These are phyloP conservation scores for Penicillium desertorum DNA, from an alignment of 495 filamentous ascomycete genomes.

Conservation along the genomic window DNA sequence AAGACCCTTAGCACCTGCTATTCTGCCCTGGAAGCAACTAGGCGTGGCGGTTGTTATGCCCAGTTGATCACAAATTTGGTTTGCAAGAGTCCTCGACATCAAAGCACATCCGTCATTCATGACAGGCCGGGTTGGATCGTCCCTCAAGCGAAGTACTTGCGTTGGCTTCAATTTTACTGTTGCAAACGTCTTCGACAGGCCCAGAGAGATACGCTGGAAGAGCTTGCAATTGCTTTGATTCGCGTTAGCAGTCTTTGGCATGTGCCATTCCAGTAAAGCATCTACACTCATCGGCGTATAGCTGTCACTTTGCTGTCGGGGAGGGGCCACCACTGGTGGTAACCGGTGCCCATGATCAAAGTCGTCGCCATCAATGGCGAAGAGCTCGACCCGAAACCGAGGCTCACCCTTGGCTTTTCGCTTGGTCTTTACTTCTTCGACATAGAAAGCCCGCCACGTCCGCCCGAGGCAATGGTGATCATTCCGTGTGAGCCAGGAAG, in stretches of 20 bases:
- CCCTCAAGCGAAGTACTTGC: constrained; percentile 39
- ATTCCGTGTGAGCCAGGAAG: constrained; percentile 44
- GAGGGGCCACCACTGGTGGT: constrained; percentile 20
- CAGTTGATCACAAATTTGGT: constrained; percentile 56
- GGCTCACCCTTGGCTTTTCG: constrained; percentile 28
- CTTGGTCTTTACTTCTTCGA: constrained; percentile 44
- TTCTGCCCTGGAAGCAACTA: constrained; percentile 74
- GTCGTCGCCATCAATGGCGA: constrained; percentile 51
- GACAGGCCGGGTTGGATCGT: constrained; percentile 38
- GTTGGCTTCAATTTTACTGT: constrained; percentile 46
- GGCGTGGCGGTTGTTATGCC: constrained; percentile 60
- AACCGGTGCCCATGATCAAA: constrained; percentile 26
- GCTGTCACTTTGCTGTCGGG: constrained; percentile 24
- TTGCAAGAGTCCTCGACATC: constrained; percentile 65
- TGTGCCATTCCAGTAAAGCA: constrained; percentile 53
- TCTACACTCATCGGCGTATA: constrained; percentile 42
- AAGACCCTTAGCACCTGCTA: constrained; percentile 84
- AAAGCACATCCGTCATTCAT: constrained; percentile 85
- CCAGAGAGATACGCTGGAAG: constrained; percentile 49
- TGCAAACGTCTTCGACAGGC: constrained; percentile 46
- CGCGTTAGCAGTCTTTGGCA: constrained; percentile 40
- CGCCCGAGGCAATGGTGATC: constrained; percentile 45
- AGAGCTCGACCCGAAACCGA: constrained; percentile 50
- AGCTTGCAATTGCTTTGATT: constrained; percentile 51
- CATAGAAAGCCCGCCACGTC: constrained; percentile 49